Conservation (phyloP, 2,329 filamentous ascomycete species). For the Chlorencoelia australis region DNA sequence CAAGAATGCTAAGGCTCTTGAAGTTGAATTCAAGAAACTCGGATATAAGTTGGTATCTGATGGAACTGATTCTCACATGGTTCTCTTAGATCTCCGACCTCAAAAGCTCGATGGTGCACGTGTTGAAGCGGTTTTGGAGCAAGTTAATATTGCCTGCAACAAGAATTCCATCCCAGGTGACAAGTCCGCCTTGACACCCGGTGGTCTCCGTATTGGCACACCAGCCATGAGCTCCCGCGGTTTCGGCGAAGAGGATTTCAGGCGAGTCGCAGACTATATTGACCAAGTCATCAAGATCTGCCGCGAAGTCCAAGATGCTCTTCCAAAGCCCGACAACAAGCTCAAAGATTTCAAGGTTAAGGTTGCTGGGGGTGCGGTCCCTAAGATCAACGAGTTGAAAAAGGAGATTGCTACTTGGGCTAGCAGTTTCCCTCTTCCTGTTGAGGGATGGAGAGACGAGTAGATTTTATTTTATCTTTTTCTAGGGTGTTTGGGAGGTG, state of each 20-base stretch:
- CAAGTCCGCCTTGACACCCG: constrained; percentile 91
- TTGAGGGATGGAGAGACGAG: constrained; percentile 54
- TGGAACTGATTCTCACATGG: constrained; percentile 96
- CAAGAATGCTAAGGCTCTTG: constrained; percentile 85
- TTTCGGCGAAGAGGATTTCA: constrained; percentile 86
- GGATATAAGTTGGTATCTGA: constrained; percentile 92
- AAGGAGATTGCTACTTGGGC: constrained; percentile 88
- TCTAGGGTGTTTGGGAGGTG: constrained; percentile 12
- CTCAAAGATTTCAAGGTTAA: constrained; percentile 98
- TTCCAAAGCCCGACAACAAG: constrained; percentile 98
- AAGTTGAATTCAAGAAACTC: constrained; percentile 72
- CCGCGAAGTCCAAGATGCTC: constrained; percentile 71
- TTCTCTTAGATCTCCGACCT: constrained; percentile 86
- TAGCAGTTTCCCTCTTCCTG: constrained; percentile 82
- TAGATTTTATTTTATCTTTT: constrained; percentile 7
- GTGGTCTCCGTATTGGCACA: constrained; percentile 90
- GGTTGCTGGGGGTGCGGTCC: constrained; percentile 67
- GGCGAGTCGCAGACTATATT: constrained; percentile 82
- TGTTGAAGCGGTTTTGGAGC: constrained; percentile 90
- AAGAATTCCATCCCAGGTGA: constrained; percentile 98
- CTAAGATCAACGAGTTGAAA: constrained; percentile 74
- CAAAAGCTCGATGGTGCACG: constrained; percentile 83
- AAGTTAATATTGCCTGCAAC: constrained; percentile 98
- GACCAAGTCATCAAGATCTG: constrained; percentile 80
- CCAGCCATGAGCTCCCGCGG: constrained; percentile 96